Evolutionary conservation across 2,329 filamentous ascomycete species (phyloP).

Genomic region (Alternaria hordeiaustralica): DNA sequence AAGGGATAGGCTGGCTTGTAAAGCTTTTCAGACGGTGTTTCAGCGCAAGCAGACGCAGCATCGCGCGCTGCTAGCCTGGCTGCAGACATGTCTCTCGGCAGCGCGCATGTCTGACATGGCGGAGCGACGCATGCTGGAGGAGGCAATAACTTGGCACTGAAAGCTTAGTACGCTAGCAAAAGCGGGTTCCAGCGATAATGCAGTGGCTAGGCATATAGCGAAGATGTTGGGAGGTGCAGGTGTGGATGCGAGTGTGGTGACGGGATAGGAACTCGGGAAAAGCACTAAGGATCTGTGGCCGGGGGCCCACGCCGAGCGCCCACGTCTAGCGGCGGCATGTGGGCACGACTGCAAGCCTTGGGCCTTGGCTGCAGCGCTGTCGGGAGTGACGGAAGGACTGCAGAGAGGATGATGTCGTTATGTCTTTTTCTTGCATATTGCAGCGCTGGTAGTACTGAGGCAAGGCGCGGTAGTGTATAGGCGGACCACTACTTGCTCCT

Average conservation of each 20-base stretch:
- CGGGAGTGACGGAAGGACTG: constrained; percentile 15
- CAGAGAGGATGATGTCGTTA: constrained; percentile 10
- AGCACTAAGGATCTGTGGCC: constrained; percentile 14
- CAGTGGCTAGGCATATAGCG: not conserved
- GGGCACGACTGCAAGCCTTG: constrained; percentile 13
- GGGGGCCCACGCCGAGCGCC: constrained; percentile 7
- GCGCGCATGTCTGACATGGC: constrained; percentile 31
- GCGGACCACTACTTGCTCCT: not conserved
- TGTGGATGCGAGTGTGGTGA: not conserved
- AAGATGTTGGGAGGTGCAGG: not conserved
- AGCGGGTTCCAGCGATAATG: not conserved
- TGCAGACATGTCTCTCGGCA: constrained; percentile 53
- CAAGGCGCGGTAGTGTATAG: not conserved
- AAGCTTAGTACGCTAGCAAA: constrained; percentile 1
- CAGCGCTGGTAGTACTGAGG: not conserved
- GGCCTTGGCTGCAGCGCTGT: constrained; percentile 17
- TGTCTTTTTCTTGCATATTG: not conserved
- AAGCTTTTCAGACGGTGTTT: constrained; percentile 74
- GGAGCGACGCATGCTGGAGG: constrained; percentile 41
- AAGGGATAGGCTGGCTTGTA: constrained; percentile 66
- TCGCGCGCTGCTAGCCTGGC: constrained; percentile 69
- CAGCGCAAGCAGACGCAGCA: constrained; percentile 74
- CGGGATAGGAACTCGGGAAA: constrained; percentile 3
- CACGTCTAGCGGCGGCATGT: constrained; percentile 21
- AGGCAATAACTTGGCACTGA: constrained; percentile 22